Base-by-base conservation (phyloP, 1,284 basidiomycete species). In the Trichosporon faecale region DNA sequence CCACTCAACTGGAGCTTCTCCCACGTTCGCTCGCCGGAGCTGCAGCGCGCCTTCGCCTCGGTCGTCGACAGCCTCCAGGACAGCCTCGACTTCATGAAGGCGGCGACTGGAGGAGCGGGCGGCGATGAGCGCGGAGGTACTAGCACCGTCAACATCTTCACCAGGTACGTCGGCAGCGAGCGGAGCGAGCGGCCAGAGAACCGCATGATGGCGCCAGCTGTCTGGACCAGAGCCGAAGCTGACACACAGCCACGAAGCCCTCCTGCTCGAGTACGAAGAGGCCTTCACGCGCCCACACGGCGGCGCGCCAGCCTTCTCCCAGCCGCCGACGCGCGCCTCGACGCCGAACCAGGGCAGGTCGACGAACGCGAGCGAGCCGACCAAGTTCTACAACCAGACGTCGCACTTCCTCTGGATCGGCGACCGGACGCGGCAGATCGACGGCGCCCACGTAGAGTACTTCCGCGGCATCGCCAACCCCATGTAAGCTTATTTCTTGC, bases 331-430 rank as follows among this genome's bases (percentile, higher is more conserved):
- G 14, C 74, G 72, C 23, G 44, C 68, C 5, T 65, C 66, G 9
- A 77, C 75, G 6, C 79, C 80, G 12, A 27, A 29, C 57, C 27
- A 29, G 29, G 57, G 57, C 9, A 29, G 57, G 29, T 31, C 57
- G 18, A 31, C 57, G 27, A 11, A 33, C 27, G 49, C 21, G 16
- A 23, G 21, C 31, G 49, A 44, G 8, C 27, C 21, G 6, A 63
- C 65, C 27, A 81, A 79, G 70, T 80, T 72, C 73, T 82, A 83
- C 76, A 84, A 83, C 72, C 74, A 78, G 8, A 93, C 93, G 6
- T 92, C 93, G 5, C 95, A 97, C 81, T 96, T 96, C 83, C 84
- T 98, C 70, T 99, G 96, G 96, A 92, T 99, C 68, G 96, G 96
- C 0, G 96, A 99, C 84, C 88, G 96, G 65, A 99, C 96, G n/a